Percentiles rank a stretch among this genome's conserved stretches.
phyloP scores from a whole-genome alignment of 805 yeast genomes.

The Debaryomyces prosopidis region DNA sequence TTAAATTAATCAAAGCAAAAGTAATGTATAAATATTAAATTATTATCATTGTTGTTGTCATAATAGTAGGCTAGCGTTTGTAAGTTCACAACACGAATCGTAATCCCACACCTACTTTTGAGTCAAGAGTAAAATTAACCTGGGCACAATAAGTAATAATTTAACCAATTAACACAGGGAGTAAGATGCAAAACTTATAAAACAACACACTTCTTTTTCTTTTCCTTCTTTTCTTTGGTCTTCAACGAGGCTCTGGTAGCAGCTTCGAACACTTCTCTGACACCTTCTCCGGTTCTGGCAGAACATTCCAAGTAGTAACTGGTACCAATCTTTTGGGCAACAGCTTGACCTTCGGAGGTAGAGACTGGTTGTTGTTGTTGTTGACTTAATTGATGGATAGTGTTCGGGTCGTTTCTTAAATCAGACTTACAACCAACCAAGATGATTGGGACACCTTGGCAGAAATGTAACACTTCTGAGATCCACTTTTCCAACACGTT shows the following conservation, averaged over 20 bases:
- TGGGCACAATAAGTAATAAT: background rate
- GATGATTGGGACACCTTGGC: conserved; percentile 91
- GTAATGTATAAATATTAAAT: background rate
- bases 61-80: background rate
- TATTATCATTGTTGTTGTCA: background rate
- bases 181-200: conserved; percentile 41
- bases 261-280: conserved; percentile 87
- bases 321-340: conserved; percentile 89
- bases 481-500: conserved; percentile 97
- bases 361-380: conserved; percentile 81
- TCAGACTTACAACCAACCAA: conserved; percentile 91
- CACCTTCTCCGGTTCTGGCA: conserved; percentile 89
- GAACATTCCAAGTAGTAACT: conserved; percentile 87
- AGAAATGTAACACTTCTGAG: conserved; percentile 88
- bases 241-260: conserved; percentile 89
- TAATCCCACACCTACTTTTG: no score
- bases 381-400: conserved; percentile 71
- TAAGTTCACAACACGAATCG: no score
- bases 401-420: conserved; percentile 77
- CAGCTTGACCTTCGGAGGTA: conserved; percentile 78
- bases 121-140: no score
- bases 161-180: background rate
- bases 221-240: conserved; percentile 59
- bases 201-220: conserved; percentile 71
- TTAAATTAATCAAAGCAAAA: background rate